Evolutionary conservation across 2,329 filamentous ascomycete species (phyloP).

Genomic region (Fonsecaea pedrosoi): DNA sequence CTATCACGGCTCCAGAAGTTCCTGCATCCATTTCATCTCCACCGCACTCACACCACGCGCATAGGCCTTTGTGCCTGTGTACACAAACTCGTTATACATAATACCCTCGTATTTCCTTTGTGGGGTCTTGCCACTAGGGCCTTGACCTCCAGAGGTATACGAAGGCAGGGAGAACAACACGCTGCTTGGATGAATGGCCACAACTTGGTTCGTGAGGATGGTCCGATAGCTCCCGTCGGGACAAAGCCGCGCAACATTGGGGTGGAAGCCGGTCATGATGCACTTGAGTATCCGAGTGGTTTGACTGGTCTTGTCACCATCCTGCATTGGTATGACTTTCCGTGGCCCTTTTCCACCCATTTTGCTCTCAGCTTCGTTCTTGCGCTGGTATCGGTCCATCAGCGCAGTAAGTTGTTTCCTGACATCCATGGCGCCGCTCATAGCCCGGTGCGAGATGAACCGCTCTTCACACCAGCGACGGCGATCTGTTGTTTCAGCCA

Average conservation of each 20-base stretch:
- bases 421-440: conserved; percentile 67
- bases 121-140: conserved; percentile 8
- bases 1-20: conserved; percentile 40
- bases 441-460: conserved; percentile 67
- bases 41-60: conserved; percentile 67
- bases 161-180: conserved; percentile 36
- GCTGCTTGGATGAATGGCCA: conserved; percentile 61
- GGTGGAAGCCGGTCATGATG: conserved; percentile 64
- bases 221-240: conserved; percentile 61
- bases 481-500: conserved; percentile 63
- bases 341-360: conserved; percentile 3
- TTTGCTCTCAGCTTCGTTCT: conserved; percentile 5
- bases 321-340: conserved; percentile 5
- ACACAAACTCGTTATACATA: conserved; percentile 70
- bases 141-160: background rate
- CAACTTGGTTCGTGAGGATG: conserved; percentile 65
- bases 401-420: conserved; percentile 39
- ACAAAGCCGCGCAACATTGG: conserved; percentile 61
- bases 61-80: conserved; percentile 67
- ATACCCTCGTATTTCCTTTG: conserved; percentile 54
- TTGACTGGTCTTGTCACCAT: conserved; percentile 46
- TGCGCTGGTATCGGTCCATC: conserved; percentile 28
- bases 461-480: conserved; percentile 66
- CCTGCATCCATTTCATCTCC: conserved; percentile 67
- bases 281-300: conserved; percentile 62